Percentiles rank a stretch among this genome's conserved stretches.
Conservation (phyloP, 1,139 yeast genomes). For the Schizosaccharomyces versatilis region DNA sequence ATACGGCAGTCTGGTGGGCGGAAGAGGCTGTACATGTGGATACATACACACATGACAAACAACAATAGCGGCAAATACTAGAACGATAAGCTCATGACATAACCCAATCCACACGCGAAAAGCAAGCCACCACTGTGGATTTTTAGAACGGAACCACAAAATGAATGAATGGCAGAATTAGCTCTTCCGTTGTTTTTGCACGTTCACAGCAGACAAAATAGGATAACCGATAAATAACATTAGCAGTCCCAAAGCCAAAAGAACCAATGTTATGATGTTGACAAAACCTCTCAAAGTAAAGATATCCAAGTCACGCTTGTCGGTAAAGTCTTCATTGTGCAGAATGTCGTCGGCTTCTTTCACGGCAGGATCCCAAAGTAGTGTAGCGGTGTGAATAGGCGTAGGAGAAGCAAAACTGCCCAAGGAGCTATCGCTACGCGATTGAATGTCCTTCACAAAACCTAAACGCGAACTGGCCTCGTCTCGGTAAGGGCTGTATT, state of each 20-base stretch:
- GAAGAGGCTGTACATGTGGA: no score
- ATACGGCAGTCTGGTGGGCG: no score
- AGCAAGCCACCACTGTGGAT: no score
- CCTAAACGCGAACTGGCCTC: background rate
- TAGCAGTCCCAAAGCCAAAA: constrained; percentile 6
- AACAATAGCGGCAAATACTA: no score
- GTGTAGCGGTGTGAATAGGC: background rate
- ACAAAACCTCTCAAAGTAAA: constrained; percentile 9
- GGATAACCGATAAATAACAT: constrained; percentile 9
- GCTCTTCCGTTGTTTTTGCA: background rate
- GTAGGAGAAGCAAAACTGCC: background rate
- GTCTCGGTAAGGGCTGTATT: background rate
- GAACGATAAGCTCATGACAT: no score
- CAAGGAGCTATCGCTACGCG: background rate
- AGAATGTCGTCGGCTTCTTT: constrained; percentile 10
- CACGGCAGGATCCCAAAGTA: constrained; percentile 9
- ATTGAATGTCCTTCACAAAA: background rate
- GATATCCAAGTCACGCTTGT: constrained; percentile 5
- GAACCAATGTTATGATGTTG: constrained; percentile 8
- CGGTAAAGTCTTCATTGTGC: constrained; percentile 9
- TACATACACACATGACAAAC: no score
- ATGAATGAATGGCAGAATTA: no score
- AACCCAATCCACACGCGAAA: no score
- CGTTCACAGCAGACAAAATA: constrained; percentile 1
- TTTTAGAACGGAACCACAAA: no score